A percentile compares a stretch with the other conserved stretches of the same genome.
These are phyloP conservation scores for Sporothrix dimorphospora DNA, from an alignment of 2,329 filamentous ascomycete genomes.

Conservation along the genomic window DNA sequence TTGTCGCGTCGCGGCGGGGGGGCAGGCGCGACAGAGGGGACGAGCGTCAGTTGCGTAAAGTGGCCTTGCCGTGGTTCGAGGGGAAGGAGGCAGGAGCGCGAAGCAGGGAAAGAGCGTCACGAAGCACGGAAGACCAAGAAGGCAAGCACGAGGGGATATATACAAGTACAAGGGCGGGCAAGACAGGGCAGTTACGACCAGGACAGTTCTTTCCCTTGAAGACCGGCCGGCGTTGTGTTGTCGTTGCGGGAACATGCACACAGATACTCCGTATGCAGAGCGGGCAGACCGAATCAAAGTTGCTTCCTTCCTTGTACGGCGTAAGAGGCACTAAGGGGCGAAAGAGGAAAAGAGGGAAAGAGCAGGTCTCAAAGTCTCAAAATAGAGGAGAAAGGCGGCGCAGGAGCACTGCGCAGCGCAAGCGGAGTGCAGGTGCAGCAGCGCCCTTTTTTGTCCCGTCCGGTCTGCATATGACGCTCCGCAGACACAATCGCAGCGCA, in stretches of 20 bases:
- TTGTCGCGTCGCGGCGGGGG: background rate
- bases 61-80: constrained; percentile 15
- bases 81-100: constrained; percentile 3
- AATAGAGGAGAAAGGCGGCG: background rate
- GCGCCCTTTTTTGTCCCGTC: background rate
- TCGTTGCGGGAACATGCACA: background rate
- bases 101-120: background rate
- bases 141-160: constrained; percentile 19
- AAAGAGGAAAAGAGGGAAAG: background rate
- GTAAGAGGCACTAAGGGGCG: background rate
- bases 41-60: background rate
- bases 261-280: background rate
- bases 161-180: background rate
- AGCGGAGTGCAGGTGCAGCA: background rate
- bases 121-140: background rate
- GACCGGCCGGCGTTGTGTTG: background rate
- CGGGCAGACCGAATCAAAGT: background rate
- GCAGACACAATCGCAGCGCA: background rate
- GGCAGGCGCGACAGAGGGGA: constrained; percentile 15
- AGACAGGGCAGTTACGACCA: background rate
- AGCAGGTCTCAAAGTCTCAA: constrained; percentile 9
- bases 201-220: background rate
- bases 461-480: background rate
- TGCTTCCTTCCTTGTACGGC: background rate
- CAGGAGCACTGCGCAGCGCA: background rate